Evolutionary conservation across 176 grass and related monocot genomes (phyloP).

Genomic region (Tillandsia fasciculata): DNA sequence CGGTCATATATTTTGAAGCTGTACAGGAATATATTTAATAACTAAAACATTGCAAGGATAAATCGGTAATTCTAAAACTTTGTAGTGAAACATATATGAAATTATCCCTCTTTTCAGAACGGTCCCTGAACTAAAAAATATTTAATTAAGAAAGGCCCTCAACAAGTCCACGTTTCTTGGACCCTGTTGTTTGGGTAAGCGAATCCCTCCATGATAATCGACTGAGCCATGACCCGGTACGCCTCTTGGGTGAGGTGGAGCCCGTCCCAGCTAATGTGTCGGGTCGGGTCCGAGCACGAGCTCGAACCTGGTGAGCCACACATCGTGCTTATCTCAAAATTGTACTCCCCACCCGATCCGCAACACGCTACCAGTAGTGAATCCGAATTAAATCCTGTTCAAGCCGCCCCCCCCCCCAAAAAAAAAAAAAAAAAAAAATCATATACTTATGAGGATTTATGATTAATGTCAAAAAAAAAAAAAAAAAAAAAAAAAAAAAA

Average conservation of each 20-base stretch:
- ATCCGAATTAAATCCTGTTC: slow-evolving; percentile 48
- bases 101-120: too few relatives aligned
- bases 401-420: background rate
- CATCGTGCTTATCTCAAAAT: slow-evolving; percentile 52
- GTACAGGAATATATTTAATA: too few relatives aligned
- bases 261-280: slow-evolving; percentile 73
- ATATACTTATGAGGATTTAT: too few relatives aligned
- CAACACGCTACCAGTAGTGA: slow-evolving; percentile 56
- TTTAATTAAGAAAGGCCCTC: background rate
- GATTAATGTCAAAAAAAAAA: too few relatives aligned
- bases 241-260: slow-evolving; percentile 87
- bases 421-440: too few relatives aligned
- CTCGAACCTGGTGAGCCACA: slow-evolving; percentile 40
- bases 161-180: slow-evolving; percentile 66
- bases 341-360: slow-evolving; percentile 41
- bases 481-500: too few relatives aligned
- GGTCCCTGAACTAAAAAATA: too few relatives aligned
- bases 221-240: slow-evolving; percentile 53
- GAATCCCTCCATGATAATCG: slow-evolving; percentile 62
- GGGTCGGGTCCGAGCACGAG: slow-evolving; percentile 30
- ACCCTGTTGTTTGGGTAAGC: slow-evolving; percentile 46
- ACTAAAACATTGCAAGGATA: too few relatives aligned
- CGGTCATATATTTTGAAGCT: too few relatives aligned
- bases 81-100: too few relatives aligned
- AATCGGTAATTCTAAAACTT: too few relatives aligned